These are phyloP conservation scores for Starmerella gropengiesseri DNA, from an alignment of 805 yeast species.

Conservation along the genomic window DNA sequence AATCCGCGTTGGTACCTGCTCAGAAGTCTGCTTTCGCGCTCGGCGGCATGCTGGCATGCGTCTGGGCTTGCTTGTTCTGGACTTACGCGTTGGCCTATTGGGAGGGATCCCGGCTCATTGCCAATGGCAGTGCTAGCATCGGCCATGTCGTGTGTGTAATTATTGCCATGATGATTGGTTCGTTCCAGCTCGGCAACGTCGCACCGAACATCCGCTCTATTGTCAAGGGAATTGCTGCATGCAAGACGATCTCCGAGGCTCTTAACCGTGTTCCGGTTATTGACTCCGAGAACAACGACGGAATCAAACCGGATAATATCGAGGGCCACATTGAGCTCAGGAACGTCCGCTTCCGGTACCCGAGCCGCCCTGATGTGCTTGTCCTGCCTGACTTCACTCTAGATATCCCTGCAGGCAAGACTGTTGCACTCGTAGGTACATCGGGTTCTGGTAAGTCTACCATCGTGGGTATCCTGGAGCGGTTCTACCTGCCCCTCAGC, in stretches of 20 bases:
- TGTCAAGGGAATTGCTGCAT: constrained; percentile 34
- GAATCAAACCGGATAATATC: constrained; percentile 23
- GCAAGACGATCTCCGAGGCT: constrained; percentile 34
- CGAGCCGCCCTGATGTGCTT: constrained; percentile 62
- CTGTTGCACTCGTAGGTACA: constrained; percentile 92
- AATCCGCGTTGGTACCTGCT: constrained; percentile 24
- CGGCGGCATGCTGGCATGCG: constrained; percentile 31
- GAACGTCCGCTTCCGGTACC: constrained; percentile 83
- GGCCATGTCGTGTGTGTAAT: constrained; percentile 32
- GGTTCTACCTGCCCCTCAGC: constrained; percentile 70
- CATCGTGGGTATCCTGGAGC: constrained; percentile 66
- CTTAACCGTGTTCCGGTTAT: constrained; percentile 36
- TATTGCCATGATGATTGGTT: constrained; percentile 35
- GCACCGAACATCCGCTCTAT: constrained; percentile 34
- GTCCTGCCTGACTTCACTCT: constrained; percentile 69
- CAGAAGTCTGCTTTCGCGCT: constrained; percentile 26
- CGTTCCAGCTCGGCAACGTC: constrained; percentile 34
- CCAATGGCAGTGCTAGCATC: constrained; percentile 27
- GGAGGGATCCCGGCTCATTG: constrained; percentile 35
- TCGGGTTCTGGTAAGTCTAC: constrained; percentile 96
- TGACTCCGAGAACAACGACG: constrained; percentile 29
- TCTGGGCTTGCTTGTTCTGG: constrained; percentile 31
- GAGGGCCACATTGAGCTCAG: constrained; percentile 67
- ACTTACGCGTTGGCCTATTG: constrained; percentile 35
- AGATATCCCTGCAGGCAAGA: constrained; percentile 74